Base-by-base conservation (phyloP, 805 yeast genomes). In the Candida chilensis region DNA sequence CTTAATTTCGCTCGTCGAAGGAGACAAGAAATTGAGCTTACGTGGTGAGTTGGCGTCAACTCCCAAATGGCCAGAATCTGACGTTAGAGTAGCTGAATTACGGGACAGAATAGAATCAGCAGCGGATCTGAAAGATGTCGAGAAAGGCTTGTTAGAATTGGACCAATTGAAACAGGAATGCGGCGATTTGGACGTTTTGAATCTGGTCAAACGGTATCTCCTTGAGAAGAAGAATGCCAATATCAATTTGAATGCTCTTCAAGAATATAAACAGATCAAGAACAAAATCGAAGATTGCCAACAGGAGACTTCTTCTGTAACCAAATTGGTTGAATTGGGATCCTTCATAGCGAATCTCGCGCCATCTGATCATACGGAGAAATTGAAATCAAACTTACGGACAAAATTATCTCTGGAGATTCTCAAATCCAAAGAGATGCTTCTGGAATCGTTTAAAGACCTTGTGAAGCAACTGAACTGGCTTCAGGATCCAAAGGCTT, bases 1-100 rank as follows among this genome's bases (percentile, higher is more conserved):
- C 5, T 37, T 41, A 12, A 44, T 61, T 10, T 18, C 35, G 2
- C 44, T 45, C 16, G 45, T 61, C 14, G 53, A 54, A 29, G 20
- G 31, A 2, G 28, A 28, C n/a, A n/a, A n/a, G n/a, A n/a, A n/a
- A n/a, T n/a, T n/a, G n/a, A n/a, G n/a, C n/a, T n/a, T n/a, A n/a
- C n/a, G n/a, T n/a, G n/a, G n/a, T n/a, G n/a, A n/a, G n/a, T n/a
- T n/a, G 17, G 43, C 39, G 19, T 15, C 19, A 6, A n/a, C 11
- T 7, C 12, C 13, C 7, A 7, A 22, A 22, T 6, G 6, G n/a
- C 25, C 11, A n/a, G 25, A n/a, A 22, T 22, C 25, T 7, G 13
- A 11, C 11, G 13, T 7, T n/a, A 6, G 15, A 22, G 17, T 26
- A 15, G 4, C 13, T 40, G 10, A 24, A 30, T 3, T 14, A 14